Conservation (phyloP, 202 grass and related monocot species). For the Carex sylvatica region DNA sequence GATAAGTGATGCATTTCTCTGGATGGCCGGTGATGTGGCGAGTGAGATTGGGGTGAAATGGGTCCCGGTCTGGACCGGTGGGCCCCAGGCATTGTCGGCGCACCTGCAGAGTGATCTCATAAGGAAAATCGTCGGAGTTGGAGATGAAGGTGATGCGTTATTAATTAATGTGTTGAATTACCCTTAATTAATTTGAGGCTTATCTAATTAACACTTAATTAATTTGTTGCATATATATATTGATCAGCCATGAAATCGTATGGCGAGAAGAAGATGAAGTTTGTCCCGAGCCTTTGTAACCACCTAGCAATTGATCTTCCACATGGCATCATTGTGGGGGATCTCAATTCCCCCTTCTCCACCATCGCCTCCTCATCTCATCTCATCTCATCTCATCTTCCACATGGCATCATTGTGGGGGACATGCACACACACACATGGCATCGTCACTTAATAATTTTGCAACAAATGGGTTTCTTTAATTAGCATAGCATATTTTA, state of each 20-base stretch:
- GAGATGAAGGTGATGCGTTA: constrained; percentile 35
- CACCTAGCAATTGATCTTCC: constrained; percentile 60
- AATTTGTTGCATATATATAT: neutral
- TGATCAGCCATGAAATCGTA: constrained; percentile 10
- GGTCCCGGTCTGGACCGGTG: constrained; percentile 53
- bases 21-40: constrained; percentile 39
- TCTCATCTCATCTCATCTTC: too few relatives aligned
- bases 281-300: constrained; percentile 35
- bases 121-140: constrained; percentile 28
- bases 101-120: constrained; percentile 61
- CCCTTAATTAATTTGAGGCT: neutral
- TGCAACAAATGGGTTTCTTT: too few relatives aligned
- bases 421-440: too few relatives aligned
- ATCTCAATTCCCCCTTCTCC: constrained; percentile 45
- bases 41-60: constrained; percentile 18
- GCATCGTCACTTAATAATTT: too few relatives aligned
- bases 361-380: constrained; percentile 18
- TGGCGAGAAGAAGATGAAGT: constrained; percentile 29
- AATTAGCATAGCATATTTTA: too few relatives aligned
- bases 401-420: too few relatives aligned
- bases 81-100: constrained; percentile 34
- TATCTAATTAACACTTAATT: too few relatives aligned
- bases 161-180: neutral
- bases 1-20: constrained; percentile 63
- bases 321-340: constrained; percentile 50